Conservation (phyloP, 1,284 basidiomycete genomes). For the Rhodotorula sp. region DNA sequence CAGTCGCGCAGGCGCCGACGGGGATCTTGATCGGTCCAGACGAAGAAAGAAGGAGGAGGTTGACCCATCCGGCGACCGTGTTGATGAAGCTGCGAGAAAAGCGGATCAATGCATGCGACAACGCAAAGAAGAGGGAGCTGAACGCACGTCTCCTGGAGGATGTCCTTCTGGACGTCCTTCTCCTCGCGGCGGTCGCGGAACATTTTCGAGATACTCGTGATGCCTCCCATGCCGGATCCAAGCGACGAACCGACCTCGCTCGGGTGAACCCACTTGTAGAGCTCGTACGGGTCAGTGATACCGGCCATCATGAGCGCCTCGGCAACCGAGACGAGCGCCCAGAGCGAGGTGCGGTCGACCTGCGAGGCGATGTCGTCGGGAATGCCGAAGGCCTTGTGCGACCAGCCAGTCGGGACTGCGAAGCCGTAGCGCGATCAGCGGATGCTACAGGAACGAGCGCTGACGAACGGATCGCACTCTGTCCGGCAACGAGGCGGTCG, state of each 20-base stretch:
- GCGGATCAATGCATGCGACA: conserved; percentile 16
- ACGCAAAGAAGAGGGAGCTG: not conserved
- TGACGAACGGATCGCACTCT: conserved; percentile 51
- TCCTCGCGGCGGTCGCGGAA: conserved; percentile 98
- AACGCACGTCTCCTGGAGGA: conserved; percentile 91
- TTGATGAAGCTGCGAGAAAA: conserved; percentile 75
- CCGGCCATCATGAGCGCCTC: conserved; percentile 97
- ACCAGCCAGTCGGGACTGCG: conserved; percentile 85
- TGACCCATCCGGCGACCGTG: conserved; percentile 96
- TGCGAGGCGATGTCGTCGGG: conserved; percentile 96
- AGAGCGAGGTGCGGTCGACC: conserved; percentile 89
- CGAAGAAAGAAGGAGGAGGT: conserved; percentile 87
- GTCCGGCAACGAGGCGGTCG: conserved; percentile 89
- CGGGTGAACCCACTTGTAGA: conserved; percentile 95
- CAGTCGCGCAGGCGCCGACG: conserved; percentile 97
- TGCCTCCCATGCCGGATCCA: conserved; percentile 97
- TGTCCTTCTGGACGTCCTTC: conserved; percentile 95
- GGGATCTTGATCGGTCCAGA: conserved; percentile 98
- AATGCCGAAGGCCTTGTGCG: conserved; percentile 92
- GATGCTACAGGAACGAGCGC: not conserved
- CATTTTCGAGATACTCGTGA: conserved; percentile 74
- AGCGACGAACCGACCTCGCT: conserved; percentile 89
- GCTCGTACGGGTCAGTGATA: conserved; percentile 93
- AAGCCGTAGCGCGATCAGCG: not conserved
- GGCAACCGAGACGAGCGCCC: conserved; percentile 91